Evolutionary conservation across 2,329 filamentous ascomycete genomes (phyloP), one percentile per base, ranked within the genome.

Genomic region (Aspergillus hortae): DNA sequence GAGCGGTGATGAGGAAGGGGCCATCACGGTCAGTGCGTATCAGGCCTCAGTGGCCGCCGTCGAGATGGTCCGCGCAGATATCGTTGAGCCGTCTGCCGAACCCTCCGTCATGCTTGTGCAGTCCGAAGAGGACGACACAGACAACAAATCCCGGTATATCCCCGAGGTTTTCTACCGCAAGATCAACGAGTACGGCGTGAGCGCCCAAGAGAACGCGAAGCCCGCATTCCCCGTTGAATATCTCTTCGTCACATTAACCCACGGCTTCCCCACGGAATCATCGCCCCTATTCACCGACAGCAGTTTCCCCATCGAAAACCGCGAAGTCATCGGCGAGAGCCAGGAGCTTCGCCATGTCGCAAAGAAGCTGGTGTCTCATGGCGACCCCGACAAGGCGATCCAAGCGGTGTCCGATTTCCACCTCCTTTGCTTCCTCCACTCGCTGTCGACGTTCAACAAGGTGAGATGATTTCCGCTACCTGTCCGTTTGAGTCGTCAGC

Each of bases 191-290:
- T 96, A 99, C 67, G 92, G 92, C 32, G 90, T 88, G 58, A 96
- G 92, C 61, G 94, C 97, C 6, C 94, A 96, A 69, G 90, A 97
- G 71, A 97, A 96, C 63, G 94, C 94, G 21, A 97, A 96, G 68
- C 94, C 94, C 0, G 86, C 89, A 43, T 99, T 99, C 70, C 94
- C 94, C 0, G 92, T 96, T 45, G 94, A 99, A 69, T 99, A 97
- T 69, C 82, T 99, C 32, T 86, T 97, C 51, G 90, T 97, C 55
- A 97, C 94, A 7, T 81, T 99, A 57, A 99, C 94, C 1, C 92
- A 99, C 67, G 94, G 94, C 54, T 97, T 99, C 76, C 94, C 94
- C 2, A 89, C 87, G 48, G 80, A 85, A 42, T 82, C 90, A 4
- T 87, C 85, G 51, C 90, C 92, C 11, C 73, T 87, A 27, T 97